These are phyloP conservation scores for Closterium sp. DNA, from an alignment of 139 green algal genomes.

Conservation along the genomic window DNA sequence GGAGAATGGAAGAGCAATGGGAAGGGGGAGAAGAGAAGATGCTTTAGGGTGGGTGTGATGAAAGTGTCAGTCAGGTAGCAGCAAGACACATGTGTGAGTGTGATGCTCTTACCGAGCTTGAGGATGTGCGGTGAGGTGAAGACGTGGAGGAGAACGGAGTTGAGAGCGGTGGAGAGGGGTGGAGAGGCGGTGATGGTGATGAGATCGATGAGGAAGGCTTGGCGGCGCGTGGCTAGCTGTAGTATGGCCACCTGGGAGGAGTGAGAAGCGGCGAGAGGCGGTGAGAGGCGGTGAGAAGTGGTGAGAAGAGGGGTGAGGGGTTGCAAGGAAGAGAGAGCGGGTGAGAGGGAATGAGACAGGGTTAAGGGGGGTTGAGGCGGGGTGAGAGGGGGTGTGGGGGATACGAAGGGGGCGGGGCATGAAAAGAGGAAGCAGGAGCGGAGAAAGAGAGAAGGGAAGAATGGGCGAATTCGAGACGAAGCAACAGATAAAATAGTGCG, in stretches of 20 bases:
- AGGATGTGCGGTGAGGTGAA: neutral
- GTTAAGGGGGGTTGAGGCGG: neutral
- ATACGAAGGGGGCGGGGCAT: too few relatives aligned
- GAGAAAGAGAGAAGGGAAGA: too few relatives aligned
- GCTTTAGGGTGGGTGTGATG: too few relatives aligned
- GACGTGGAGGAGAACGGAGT: neutral
- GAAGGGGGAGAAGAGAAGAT: too few relatives aligned
- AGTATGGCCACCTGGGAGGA: neutral
- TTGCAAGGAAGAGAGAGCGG: too few relatives aligned
- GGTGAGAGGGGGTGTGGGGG: too few relatives aligned
- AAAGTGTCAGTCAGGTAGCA: too few relatives aligned
- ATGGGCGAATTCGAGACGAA: too few relatives aligned
- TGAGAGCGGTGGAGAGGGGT: neutral
- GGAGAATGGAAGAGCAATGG: too few relatives aligned
- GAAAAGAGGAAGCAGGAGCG: too few relatives aligned
- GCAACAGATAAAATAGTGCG: too few relatives aligned
- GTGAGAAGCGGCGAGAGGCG: neutral
- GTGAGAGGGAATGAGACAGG: neutral
- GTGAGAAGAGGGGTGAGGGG: neutral
- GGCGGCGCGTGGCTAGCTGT: neutral
- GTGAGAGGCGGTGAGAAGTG: neutral
- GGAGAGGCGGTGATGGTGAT: neutral
- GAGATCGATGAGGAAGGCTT: neutral
- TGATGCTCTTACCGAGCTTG: neutral
- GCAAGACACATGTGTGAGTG: too few relatives aligned